phyloP scores from a whole-genome alignment of 2,329 filamentous ascomycete species.

The Amesomyces nigricolor region DNA sequence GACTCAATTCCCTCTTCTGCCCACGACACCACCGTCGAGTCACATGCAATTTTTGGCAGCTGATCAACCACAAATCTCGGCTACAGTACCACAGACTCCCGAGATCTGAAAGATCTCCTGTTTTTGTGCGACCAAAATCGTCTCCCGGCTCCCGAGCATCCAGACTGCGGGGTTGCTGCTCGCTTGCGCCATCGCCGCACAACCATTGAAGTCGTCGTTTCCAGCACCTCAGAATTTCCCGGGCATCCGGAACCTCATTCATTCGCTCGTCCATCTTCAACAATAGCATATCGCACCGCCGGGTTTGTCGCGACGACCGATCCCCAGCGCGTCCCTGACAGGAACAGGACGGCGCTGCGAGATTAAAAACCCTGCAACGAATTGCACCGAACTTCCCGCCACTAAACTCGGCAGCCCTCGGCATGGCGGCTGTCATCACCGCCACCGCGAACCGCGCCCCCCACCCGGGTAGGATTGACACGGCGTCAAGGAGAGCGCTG shows the following conservation, averaged over 20 bases:
- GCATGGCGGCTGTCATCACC: conserved; percentile 14
- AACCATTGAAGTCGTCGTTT: background rate
- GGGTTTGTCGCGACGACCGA: too few relatives aligned
- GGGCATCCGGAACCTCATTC: too few relatives aligned
- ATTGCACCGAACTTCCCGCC: background rate
- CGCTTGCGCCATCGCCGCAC: background rate
- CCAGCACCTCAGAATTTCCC: too few relatives aligned
- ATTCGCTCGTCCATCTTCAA: too few relatives aligned
- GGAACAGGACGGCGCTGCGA: conserved; percentile 1
- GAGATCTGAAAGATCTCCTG: too few relatives aligned
- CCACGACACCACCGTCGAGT: background rate
- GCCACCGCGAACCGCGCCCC: background rate
- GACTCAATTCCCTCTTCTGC: background rate
- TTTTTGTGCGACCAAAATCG: background rate
- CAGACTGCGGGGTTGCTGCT: background rate
- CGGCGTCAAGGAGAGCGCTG: conserved; percentile 4
- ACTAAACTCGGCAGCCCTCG: background rate
- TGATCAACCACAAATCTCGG: background rate
- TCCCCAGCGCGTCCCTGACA: too few relatives aligned
- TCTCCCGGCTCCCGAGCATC: background rate
- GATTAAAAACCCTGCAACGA: conserved; percentile 13
- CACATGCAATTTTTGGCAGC: background rate
- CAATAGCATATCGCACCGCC: too few relatives aligned
- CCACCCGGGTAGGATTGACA: background rate
- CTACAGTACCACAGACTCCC: too few relatives aligned